Evolutionary conservation across 139 green algal species (phyloP), one percentile per base, ranked within the genome.

Genomic region (Zygnema circumcarinatum): DNA sequence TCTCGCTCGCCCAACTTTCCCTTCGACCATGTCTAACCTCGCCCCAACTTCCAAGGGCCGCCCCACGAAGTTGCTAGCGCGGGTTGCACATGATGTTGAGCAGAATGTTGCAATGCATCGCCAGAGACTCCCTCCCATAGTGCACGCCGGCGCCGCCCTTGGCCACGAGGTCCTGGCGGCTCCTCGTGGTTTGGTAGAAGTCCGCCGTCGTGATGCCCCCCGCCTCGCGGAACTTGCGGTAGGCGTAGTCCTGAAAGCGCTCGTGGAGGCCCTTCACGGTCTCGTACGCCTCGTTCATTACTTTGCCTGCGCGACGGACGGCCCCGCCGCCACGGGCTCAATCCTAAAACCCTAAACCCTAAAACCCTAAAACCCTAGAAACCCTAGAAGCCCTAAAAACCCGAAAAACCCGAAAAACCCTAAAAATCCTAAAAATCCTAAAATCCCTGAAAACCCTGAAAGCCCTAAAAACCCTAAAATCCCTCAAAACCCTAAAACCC

Each of bases 171-270:
- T 83, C 76, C 1, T 47, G 76, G 47, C 76, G 76, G n/a, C 69
- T 52, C 25, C 38, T 52, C 1, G 76, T 83, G 35, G 76, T 83
- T 35, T 86, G 79, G 31, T 79, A 86, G n/a, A 86, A 86, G 68
- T 86, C 79, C 21, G 53, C 79, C 29, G 41, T n/a, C n/a, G n/a
- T n/a, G 35, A 22, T 81, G 79, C 54, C 47, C 36, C 79, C 79
- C 41, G 42, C 79, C 79, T 86, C 79, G 25, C n/a, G 40, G 41
- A 86, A 86, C 11, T 38, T 35, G 7, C 16, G 42, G 79, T 86
- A 86, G 0, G 79, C 52, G 29, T 78, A 81, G 29, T 11, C 79
- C 68, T 86, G 79, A 38, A 79, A 86, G n/a, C 75, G 69, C 56
- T 80, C 42, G 31, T 86, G 79, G 11, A 38, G 62, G 20, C 76